Percentiles rank a stretch among this genome's conserved stretches.
Conservation (phyloP, 768 basidiomycete species). For the Rhodotorula kratochvilovae region DNA sequence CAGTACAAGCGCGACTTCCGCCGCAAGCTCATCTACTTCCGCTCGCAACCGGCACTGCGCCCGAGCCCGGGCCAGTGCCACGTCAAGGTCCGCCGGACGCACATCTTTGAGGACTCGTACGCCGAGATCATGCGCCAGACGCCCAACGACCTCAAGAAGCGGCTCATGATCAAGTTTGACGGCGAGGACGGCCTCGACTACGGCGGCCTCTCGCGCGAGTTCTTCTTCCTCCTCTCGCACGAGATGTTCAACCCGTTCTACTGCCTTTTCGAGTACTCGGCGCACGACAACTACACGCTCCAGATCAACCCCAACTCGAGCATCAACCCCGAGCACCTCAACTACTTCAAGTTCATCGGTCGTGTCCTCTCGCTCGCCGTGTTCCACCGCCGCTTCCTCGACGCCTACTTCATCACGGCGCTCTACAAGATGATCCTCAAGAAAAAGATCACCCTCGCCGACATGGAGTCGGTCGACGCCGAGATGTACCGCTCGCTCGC, state of each 20-base stretch:
- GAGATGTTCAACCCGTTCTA: slow-evolving; percentile 99
- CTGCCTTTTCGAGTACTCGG: slow-evolving; percentile 98
- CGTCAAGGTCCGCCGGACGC: slow-evolving; percentile 94
- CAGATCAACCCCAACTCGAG: slow-evolving; percentile 85
- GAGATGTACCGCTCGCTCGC: slow-evolving; percentile 90
- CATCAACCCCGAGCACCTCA: slow-evolving; percentile 97
- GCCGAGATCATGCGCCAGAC: slow-evolving; percentile 99
- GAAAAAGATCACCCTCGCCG: slow-evolving; percentile 90
- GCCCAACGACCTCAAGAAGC: slow-evolving; percentile 95
- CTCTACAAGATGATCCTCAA: slow-evolving; percentile 99
- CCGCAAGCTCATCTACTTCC: slow-evolving; percentile 98
- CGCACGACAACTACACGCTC: slow-evolving; percentile 98
- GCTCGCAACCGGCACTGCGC: slow-evolving; percentile 95
- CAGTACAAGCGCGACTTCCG: slow-evolving; percentile 99
- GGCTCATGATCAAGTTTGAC: slow-evolving; percentile 95
- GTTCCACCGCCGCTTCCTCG: slow-evolving; percentile 97
- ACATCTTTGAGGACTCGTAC: slow-evolving; percentile 98
- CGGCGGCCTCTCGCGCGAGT: slow-evolving; percentile 95
- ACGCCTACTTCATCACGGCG: slow-evolving; percentile 98
- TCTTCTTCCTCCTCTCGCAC: slow-evolving; percentile 98
- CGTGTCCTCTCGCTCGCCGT: slow-evolving; percentile 91
- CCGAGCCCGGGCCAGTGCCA: slow-evolving; percentile 98
- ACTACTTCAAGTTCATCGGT: slow-evolving; percentile 99
- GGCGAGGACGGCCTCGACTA: slow-evolving; percentile 99
- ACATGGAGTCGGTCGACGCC: slow-evolving; percentile 93